Percentiles rank a stretch among this genome's conserved stretches.
phyloP scores from a whole-genome alignment of 208 protist genomes.

The Acanthamoeba lugdunensis region DNA sequence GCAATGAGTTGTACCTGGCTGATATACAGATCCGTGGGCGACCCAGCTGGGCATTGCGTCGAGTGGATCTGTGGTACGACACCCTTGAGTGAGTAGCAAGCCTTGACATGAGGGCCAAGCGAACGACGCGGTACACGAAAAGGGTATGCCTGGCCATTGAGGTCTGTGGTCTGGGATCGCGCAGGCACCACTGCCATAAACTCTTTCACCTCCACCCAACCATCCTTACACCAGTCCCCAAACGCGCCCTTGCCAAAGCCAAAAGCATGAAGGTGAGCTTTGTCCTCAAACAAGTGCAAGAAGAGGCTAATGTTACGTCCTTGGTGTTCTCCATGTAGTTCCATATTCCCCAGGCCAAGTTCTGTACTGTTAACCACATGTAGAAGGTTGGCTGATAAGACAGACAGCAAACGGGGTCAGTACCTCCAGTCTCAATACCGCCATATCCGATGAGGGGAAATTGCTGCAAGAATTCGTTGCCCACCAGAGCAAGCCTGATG shows the following conservation, averaged over 20 bases:
- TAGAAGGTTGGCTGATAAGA: background rate
- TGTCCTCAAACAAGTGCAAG: background rate
- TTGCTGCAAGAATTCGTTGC: background rate
- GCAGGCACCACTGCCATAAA: background rate
- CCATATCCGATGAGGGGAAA: background rate
- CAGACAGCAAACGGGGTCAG: background rate
- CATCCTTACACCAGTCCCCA: background rate
- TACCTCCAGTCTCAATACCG: background rate
- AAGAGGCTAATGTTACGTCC: background rate
- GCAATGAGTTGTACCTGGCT: no score
- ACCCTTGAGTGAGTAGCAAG: no score
- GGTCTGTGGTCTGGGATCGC: background rate
- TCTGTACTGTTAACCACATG: background rate
- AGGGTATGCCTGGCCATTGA: background rate
- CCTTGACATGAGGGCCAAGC: background rate
- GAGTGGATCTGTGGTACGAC: no score
- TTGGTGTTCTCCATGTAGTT: background rate
- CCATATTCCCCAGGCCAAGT: background rate
- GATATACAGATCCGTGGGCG: background rate
- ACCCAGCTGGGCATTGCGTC: no score
- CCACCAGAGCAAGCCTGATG: background rate
- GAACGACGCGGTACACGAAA: background rate
- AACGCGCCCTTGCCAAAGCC: background rate
- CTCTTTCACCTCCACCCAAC: background rate
- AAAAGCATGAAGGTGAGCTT: background rate